Conservation (phyloP, 129 eudicot species). For the Pittosporum tobira region DNA sequence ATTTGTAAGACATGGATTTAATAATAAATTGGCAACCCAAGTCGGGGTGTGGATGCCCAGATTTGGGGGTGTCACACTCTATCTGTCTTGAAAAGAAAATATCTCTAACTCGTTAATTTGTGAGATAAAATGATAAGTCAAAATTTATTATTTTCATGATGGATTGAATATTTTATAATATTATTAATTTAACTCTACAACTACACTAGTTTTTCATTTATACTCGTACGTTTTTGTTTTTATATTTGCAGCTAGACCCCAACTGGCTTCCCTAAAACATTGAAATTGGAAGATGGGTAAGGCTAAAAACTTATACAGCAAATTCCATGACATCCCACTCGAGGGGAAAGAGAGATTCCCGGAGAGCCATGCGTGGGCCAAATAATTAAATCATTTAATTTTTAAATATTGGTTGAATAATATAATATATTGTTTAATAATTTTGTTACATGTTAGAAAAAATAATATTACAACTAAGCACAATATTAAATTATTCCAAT, state of each 20-base stretch:
- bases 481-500: background rate
- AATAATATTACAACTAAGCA: conserved; percentile 30
- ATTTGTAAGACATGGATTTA: too few relatives aligned
- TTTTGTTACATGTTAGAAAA: background rate
- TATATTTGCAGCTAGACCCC: background rate
- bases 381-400: conserved; percentile 15
- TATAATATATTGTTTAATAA: background rate
- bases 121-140: too few relatives aligned
- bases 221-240: background rate
- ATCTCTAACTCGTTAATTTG: too few relatives aligned
- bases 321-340: conserved; percentile 25
- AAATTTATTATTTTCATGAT: too few relatives aligned
- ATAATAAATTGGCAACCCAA: too few relatives aligned
- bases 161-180: too few relatives aligned
- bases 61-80: too few relatives aligned
- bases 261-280: conserved; percentile 8
- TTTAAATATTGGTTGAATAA: background rate
- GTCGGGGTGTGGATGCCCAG: too few relatives aligned
- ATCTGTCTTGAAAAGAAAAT: too few relatives aligned
- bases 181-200: too few relatives aligned
- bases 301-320: conserved; percentile 3
- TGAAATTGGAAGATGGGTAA: background rate
- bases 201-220: too few relatives aligned
- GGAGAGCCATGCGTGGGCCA: conserved; percentile 56
- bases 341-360: conserved; percentile 57